Base-by-base conservation (phyloP, 2,329 filamentous ascomycete genomes). In the Penicillium sp. region DNA sequence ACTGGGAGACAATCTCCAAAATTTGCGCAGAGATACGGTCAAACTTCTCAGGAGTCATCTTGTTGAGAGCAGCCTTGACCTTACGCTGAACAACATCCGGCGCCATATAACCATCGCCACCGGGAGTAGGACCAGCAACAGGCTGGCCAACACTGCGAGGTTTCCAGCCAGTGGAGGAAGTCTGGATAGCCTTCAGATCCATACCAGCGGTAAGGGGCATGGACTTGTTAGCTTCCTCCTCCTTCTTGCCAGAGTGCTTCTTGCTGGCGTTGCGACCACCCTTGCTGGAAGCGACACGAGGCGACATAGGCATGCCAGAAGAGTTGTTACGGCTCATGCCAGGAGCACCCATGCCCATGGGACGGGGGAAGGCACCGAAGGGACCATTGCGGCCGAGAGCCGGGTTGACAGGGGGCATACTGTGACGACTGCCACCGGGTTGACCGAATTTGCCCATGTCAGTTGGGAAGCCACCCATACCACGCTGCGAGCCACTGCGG, bases 1-100 rank as follows among this genome's bases (percentile, higher is more conserved):
- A 97, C 74, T 99, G 94, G 19, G 86, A 89, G 24, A 93, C 92
- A 72, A 99, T 99, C 50, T 87, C 83, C 26, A 99, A 83, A 59
- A 99, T 96, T 74, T 97, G 92, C 59, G 92, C 90, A 6, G 94
- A 86, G 64, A 99, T 96, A 79, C 88, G 92, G 72, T 96, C 92
- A 68, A 99, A 99, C 72, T 97, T 99, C 79, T 99, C 94, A 0
- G 94, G 94, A 0, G 94, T 97, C 94, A 99, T 97, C 88, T 99
- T 99, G 87, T 99, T 99, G 68, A 99, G 81, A 58, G 90, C 90
- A 61, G 92, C 89, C 87, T 99, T 99, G 73, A 99, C 94, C 87
- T 99, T 99, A 66, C 93, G 88, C 80, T 99, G 94, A 54, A 99
- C 94, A 81, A 94, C 86, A 67, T 93, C 91, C 21, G 94, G 93